phyloP scores from a whole-genome alignment of 2,329 filamentous ascomycete genomes.

The Trichoderma cornu-damae region DNA sequence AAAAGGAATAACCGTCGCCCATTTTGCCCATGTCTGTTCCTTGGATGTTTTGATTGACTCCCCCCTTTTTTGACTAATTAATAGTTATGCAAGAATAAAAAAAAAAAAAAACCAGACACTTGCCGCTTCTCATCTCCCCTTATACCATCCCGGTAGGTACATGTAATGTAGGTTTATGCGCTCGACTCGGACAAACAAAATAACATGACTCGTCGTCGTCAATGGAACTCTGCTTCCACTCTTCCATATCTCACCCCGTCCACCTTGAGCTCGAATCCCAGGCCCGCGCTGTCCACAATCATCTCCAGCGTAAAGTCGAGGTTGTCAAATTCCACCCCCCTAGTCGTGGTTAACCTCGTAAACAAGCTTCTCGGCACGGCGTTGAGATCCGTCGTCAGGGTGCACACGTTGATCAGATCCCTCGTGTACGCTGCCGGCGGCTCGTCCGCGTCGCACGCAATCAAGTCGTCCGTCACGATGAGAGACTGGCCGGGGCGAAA shows the following conservation, averaged over 20 bases:
- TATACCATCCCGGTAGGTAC: neutral
- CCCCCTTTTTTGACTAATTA: neutral
- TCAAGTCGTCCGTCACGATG: slow-evolving; percentile 73
- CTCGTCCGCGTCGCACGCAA: slow-evolving; percentile 66
- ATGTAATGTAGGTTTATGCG: neutral
- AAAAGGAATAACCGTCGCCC: no score
- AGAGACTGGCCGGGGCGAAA: slow-evolving; percentile 74
- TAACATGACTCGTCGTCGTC: neutral
- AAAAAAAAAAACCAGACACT: neutral
- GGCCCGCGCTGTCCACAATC: slow-evolving; percentile 70
- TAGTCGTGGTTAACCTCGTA: slow-evolving; percentile 69
- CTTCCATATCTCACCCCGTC: slow-evolving; percentile 71
- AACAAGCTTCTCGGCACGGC: slow-evolving; percentile 70
- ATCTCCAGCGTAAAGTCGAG: slow-evolving; percentile 78
- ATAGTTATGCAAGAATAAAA: neutral
- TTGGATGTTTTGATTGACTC: no score
- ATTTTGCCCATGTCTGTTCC: no score
- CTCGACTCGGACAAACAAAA: neutral
- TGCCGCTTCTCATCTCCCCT: no score
- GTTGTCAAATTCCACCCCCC: slow-evolving; percentile 76
- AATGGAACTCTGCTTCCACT: slow-evolving; percentile 75
- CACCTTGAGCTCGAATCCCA: slow-evolving; percentile 74
- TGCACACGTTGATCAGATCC: slow-evolving; percentile 68
- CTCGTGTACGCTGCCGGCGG: slow-evolving; percentile 57
- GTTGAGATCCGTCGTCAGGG: slow-evolving; percentile 71